Conservation (phyloP, 75 land plant genomes). For the Pseudotsuga menziesii region DNA sequence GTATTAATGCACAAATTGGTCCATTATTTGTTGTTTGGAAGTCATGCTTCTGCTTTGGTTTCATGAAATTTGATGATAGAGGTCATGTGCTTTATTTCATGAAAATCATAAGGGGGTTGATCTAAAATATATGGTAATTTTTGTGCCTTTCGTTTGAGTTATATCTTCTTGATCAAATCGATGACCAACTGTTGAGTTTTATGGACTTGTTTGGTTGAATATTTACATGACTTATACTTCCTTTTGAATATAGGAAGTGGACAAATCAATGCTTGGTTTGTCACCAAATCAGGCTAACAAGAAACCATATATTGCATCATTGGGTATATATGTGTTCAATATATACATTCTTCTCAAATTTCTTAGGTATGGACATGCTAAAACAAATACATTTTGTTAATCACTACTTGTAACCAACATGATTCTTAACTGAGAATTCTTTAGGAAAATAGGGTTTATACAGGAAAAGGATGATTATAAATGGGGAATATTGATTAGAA, state of each 20-base stretch:
- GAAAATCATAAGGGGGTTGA: slow-evolving; percentile 85
- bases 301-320: slow-evolving; percentile 49
- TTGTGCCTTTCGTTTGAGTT: too few species aligned
- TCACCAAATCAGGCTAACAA: slow-evolving; percentile 33
- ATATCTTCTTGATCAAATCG: too few species aligned
- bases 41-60: slow-evolving; percentile 93
- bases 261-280: slow-evolving; percentile 41
- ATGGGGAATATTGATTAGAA: neutral
- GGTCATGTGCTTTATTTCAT: slow-evolving; percentile 62
- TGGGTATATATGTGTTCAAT: slow-evolving; percentile 52
- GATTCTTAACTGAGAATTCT: neutral
- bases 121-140: slow-evolving; percentile 65
- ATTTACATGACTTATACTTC: too few species aligned
- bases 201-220: too few species aligned
- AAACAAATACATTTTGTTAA: neutral
- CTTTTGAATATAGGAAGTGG: slow-evolving; percentile 56
- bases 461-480: neutral
- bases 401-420: neutral
- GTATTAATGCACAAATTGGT: too few species aligned
- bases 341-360: slow-evolving; percentile 36
- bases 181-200: too few species aligned
- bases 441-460: neutral
- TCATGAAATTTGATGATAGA: slow-evolving; percentile 75
- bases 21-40: slow-evolving; percentile 19
- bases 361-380: slow-evolving; percentile 20